phyloP scores from a whole-genome alignment of 257 asterid species.

The Solanum paucissectum region DNA sequence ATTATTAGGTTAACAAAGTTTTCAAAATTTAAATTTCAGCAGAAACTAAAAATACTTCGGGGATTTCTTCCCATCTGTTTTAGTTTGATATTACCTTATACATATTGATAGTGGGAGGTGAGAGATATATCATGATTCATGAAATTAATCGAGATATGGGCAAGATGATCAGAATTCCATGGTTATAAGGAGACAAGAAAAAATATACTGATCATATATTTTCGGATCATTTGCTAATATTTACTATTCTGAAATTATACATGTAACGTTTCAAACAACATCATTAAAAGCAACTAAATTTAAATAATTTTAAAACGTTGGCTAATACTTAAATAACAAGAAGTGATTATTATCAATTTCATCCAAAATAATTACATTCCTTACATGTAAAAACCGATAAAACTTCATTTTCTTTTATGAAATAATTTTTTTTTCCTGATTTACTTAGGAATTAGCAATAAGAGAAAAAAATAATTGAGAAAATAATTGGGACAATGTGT shows the following conservation, averaged over 20 bases:
- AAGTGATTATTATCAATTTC: neutral
- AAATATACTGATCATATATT: neutral
- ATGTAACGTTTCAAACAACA: neutral
- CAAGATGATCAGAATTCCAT: neutral
- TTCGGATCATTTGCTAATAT: neutral
- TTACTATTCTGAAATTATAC: neutral
- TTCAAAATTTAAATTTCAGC: neutral
- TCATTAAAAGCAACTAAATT: neutral
- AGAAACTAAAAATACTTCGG: neutral
- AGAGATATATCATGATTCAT: neutral
- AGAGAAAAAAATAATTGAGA: neutral
- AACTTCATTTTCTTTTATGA: neutral
- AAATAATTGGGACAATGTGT: neutral
- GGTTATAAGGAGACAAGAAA: no score
- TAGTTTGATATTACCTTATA: neutral
- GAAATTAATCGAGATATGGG: neutral
- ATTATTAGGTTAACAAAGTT: neutral
- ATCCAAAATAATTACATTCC: neutral
- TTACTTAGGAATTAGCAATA: neutral
- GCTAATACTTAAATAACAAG: neutral
- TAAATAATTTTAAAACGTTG: neutral
- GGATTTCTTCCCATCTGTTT: no score
- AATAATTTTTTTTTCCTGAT: neutral
- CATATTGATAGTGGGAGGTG: accelerated
- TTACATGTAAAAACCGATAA: neutral